A percentile compares a stretch with the other conserved stretches of the same genome.
These are phyloP conservation scores for Arthrobotrys iridis DNA, from an alignment of 2,329 filamentous ascomycete genomes.

Conservation along the genomic window DNA sequence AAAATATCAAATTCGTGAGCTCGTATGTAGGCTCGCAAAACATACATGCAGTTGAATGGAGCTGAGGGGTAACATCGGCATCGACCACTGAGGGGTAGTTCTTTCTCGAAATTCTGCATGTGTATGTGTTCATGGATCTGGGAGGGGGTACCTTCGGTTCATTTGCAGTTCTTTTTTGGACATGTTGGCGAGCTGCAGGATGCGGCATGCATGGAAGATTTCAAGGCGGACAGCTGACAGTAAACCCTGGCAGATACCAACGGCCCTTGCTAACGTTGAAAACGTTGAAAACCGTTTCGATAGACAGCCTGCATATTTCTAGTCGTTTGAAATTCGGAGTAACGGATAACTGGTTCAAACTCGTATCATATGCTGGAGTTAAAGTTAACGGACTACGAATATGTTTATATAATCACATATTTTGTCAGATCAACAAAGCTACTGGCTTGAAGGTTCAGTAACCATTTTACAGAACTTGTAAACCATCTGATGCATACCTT, in stretches of 20 bases:
- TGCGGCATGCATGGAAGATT: constrained; percentile 18
- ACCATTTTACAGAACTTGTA: too few species aligned
- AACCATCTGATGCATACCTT: background rate
- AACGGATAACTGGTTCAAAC: background rate
- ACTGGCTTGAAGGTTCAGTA: too few species aligned
- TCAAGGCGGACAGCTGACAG: constrained; percentile 18
- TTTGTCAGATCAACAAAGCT: background rate
- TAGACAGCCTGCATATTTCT: background rate
- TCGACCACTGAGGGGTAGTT: constrained; percentile 4
- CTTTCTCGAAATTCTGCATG: constrained; percentile 5
- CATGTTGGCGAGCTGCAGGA: constrained; percentile 16
- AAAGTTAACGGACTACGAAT: too few species aligned
- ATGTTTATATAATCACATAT: background rate
- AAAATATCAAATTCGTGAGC: background rate
- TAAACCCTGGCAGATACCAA: constrained; percentile 2
- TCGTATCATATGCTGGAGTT: background rate
- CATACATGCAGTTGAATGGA: background rate
- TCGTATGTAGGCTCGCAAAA: background rate
- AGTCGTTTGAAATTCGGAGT: background rate
- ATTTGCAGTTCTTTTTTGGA: background rate
- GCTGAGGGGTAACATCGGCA: constrained; percentile 22
- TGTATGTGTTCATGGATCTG: constrained; percentile 5
- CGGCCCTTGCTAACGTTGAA: too few species aligned
- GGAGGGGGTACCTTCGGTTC: background rate
- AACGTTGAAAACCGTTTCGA: constrained; percentile 8